These are phyloP conservation scores for Escallonia herrerae DNA, from an alignment of 129 eudicot species.

Conservation along the genomic window DNA sequence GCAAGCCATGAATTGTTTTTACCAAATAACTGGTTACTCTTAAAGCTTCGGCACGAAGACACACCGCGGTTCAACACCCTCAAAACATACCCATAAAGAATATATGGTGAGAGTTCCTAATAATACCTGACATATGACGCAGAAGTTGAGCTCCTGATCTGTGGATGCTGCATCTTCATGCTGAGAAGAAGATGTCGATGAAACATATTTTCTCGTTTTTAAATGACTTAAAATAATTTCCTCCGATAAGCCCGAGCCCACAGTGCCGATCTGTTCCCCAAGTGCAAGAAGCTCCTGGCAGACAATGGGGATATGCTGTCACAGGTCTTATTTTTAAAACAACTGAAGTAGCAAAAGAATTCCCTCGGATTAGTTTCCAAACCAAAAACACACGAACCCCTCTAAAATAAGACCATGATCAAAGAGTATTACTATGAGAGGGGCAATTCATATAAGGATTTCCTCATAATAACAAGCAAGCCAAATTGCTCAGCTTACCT, in stretches of 20 bases:
- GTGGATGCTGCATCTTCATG: slow-evolving; percentile 23
- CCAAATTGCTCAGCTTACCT: slow-evolving; percentile 37
- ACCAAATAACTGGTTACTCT: too few species aligned
- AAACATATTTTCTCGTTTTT: slow-evolving; percentile 40
- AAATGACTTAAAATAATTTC: slow-evolving; percentile 36
- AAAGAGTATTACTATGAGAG: too few species aligned
- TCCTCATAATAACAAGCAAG: not conserved
- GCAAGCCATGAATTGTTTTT: too few species aligned
- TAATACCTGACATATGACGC: slow-evolving; percentile 78
- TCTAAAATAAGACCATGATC: too few species aligned
- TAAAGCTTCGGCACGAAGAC: too few species aligned
- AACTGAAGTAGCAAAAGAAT: too few species aligned
- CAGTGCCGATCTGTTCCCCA: slow-evolving; percentile 68
- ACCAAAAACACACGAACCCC: too few species aligned
- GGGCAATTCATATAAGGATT: too few species aligned
- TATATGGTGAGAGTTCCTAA: not conserved
- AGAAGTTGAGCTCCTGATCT: slow-evolving; percentile 47
- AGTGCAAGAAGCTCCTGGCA: slow-evolving; percentile 87
- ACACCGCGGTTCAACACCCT: too few species aligned
- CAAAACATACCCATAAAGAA: not conserved
- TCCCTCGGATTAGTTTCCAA: too few species aligned
- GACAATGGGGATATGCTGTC: not conserved
- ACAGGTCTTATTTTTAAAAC: too few species aligned
- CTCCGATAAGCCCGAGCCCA: slow-evolving; percentile 59
- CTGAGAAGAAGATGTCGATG: slow-evolving; percentile 27